Evolutionary conservation across 805 yeast species (phyloP).

Genomic region (Kluyveromyces aestuarii): DNA sequence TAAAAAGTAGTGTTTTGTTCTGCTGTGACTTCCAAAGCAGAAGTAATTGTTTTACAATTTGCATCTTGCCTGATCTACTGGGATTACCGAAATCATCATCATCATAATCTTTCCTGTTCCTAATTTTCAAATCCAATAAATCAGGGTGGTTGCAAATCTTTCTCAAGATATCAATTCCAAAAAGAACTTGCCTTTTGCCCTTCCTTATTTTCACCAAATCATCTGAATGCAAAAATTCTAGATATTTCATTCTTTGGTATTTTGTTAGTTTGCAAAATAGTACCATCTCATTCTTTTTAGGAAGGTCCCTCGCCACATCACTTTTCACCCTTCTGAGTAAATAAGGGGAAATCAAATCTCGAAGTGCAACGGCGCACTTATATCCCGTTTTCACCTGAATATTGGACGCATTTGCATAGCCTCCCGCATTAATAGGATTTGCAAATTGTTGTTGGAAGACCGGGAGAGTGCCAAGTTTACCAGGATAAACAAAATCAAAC

Average conservation of each 20-base stretch:
- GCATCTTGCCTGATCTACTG: slow-evolving; percentile 76
- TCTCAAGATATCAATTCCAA: slow-evolving; percentile 82
- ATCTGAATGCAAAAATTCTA: slow-evolving; percentile 63
- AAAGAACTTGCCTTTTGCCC: slow-evolving; percentile 74
- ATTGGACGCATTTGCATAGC: slow-evolving; percentile 94
- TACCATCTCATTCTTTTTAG: slow-evolving; percentile 90
- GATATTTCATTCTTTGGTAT: slow-evolving; percentile 64
- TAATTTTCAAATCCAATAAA: slow-evolving; percentile 42
- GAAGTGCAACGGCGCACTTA: slow-evolving; percentile 84
- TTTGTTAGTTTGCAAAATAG: slow-evolving; percentile 80
- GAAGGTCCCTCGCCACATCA: slow-evolving; percentile 92
- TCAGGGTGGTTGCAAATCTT: slow-evolving; percentile 98
- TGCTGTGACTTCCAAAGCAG: slow-evolving; percentile 69
- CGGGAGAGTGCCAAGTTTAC: slow-evolving; percentile 88
- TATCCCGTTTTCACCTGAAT: slow-evolving; percentile 94
- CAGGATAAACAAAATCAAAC: slow-evolving; percentile 93
- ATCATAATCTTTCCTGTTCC: slow-evolving; percentile 4
- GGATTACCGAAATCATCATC: slow-evolving; percentile 44
- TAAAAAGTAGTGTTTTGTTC: slow-evolving; percentile 75
- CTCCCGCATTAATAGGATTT: slow-evolving; percentile 91
- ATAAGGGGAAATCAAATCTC: slow-evolving; percentile 87
- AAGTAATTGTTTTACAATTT: slow-evolving; percentile 69
- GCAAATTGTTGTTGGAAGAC: slow-evolving; percentile 91
- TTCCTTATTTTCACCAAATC: slow-evolving; percentile 63
- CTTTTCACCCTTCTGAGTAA: slow-evolving; percentile 76